phyloP scores from a whole-genome alignment of 2,329 filamentous ascomycete genomes.

The Hypoxylon sp. region DNA sequence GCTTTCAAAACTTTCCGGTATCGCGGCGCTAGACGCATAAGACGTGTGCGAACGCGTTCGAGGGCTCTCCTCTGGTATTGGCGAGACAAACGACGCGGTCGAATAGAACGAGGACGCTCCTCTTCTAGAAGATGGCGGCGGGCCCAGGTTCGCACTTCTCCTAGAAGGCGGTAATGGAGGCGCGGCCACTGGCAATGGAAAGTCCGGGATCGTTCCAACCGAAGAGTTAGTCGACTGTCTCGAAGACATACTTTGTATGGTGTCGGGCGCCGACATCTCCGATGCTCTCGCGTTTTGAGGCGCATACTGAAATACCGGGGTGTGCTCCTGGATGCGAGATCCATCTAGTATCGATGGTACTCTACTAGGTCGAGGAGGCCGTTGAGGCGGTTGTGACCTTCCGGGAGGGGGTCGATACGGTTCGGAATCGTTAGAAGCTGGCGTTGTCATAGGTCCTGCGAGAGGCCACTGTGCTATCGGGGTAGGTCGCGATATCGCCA shows the following conservation, averaged over 20 bases:
- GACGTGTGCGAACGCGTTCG: constrained; percentile 67
- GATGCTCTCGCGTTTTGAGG: constrained; percentile 51
- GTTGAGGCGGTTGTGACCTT: constrained; percentile 61
- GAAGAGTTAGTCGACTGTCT: constrained; percentile 63
- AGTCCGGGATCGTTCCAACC: constrained; percentile 67
- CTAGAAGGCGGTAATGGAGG: constrained; percentile 48
- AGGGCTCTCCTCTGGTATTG: constrained; percentile 77
- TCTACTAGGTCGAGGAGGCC: constrained; percentile 67
- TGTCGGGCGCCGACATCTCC: constrained; percentile 56
- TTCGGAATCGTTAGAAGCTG: constrained; percentile 43
- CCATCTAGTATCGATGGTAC: constrained; percentile 67
- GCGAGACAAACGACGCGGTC: constrained; percentile 72
- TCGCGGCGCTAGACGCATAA: constrained; percentile 75
- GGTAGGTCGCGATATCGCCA: constrained; percentile 60
- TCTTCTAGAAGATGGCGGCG: constrained; percentile 67
- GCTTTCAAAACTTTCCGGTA: constrained; percentile 73
- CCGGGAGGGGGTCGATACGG: constrained; percentile 62
- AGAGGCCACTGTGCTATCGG: constrained; percentile 51
- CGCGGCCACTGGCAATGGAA: constrained; percentile 56
- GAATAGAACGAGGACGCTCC: constrained; percentile 73
- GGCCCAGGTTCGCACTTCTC: constrained; percentile 64
- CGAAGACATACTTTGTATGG: constrained; percentile 57
- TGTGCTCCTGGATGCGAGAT: constrained; percentile 64
- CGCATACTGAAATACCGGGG: constrained; percentile 61
- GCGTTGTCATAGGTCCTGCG: constrained; percentile 41